A percentile compares a stretch with the other conserved stretches of the same genome.
Evolutionary conservation across 306 rosid species (phyloP).

Genomic region (Glycyrrhiza uralensis): DNA sequence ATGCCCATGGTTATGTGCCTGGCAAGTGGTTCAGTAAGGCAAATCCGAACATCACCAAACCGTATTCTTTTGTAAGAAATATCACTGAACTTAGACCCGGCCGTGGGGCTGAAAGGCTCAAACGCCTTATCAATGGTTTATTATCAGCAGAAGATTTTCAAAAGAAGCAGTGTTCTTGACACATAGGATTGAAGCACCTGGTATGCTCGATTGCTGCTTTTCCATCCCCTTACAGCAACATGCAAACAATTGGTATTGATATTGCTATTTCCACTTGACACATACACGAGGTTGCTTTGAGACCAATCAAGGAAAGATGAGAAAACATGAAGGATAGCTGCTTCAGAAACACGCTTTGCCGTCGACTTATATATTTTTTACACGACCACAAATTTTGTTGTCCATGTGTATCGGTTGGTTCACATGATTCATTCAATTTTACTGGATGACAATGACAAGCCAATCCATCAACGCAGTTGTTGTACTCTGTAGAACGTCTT

Average conservation of each 20-base stretch:
- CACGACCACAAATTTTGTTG: slow-evolving; percentile 33
- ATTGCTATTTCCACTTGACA: slow-evolving; percentile 6
- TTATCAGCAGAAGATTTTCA: slow-evolving; percentile 40
- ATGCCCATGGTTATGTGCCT: slow-evolving; percentile 38
- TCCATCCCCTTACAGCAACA: slow-evolving; percentile 20
- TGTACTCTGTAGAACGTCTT: slow-evolving; percentile 12
- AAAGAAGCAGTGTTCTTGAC: slow-evolving; percentile 41
- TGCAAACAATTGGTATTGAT: background rate
- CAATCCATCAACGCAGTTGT: slow-evolving; percentile 6
- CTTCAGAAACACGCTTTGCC: slow-evolving; percentile 26
- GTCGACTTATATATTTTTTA: slow-evolving; percentile 35
- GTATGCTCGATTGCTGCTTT: slow-evolving; percentile 6
- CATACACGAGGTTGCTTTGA: slow-evolving; percentile 26
- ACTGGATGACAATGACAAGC: slow-evolving; percentile 26
- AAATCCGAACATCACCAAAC: slow-evolving; percentile 25
- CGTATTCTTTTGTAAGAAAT: slow-evolving; percentile 28
- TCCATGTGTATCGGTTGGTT: slow-evolving; percentile 33
- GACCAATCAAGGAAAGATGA: slow-evolving; percentile 29
- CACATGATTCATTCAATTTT: slow-evolving; percentile 20
- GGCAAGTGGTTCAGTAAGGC: slow-evolving; percentile 36
- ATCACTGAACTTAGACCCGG: slow-evolving; percentile 45
- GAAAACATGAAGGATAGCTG: slow-evolving; percentile 13
- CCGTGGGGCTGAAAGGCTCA: slow-evolving; percentile 44
- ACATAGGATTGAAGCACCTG: background rate
- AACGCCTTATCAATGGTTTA: slow-evolving; percentile 38